Evolutionary conservation across 805 yeast species (phyloP).

Genomic region (Saccharomyces kudriavzevii): DNA sequence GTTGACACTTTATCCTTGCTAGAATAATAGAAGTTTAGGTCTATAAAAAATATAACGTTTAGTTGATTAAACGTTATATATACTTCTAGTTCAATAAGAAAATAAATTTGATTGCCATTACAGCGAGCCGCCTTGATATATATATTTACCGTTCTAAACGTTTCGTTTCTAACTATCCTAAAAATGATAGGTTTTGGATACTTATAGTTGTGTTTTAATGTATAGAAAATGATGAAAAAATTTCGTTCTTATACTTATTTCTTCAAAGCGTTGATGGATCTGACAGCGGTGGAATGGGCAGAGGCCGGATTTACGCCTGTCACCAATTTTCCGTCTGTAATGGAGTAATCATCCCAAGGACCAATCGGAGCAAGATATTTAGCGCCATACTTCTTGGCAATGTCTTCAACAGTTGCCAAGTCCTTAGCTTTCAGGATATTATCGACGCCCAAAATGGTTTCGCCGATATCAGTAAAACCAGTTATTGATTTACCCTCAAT

Average conservation of each 20-base stretch:
- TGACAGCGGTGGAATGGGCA: constrained; percentile 40
- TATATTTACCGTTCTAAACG: no score
- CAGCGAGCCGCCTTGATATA: no score
- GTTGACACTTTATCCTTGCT: no score
- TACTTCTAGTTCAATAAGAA: no score
- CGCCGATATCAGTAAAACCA: constrained; percentile 55
- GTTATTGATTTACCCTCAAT: constrained; percentile 48
- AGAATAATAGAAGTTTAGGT: no score
- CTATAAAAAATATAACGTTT: no score
- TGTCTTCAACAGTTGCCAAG: constrained; percentile 33
- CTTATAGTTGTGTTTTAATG: neutral
- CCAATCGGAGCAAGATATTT: constrained; percentile 38
- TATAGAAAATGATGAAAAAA: neutral
- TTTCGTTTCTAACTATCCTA: no score
- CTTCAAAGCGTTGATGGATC: constrained; percentile 11
- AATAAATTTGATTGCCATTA: no score
- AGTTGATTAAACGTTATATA: no score
- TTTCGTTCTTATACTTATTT: constrained; percentile 1
- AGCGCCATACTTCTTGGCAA: constrained; percentile 37
- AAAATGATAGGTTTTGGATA: no score
- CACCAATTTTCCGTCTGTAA: constrained; percentile 50
- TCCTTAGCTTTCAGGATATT: constrained; percentile 23
- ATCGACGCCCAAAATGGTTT: constrained; percentile 24
- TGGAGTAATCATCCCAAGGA: constrained; percentile 44
- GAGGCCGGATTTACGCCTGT: constrained; percentile 63